phyloP scores from a whole-genome alignment of 176 grass and related monocot species.

The Cocos nucifera region DNA sequence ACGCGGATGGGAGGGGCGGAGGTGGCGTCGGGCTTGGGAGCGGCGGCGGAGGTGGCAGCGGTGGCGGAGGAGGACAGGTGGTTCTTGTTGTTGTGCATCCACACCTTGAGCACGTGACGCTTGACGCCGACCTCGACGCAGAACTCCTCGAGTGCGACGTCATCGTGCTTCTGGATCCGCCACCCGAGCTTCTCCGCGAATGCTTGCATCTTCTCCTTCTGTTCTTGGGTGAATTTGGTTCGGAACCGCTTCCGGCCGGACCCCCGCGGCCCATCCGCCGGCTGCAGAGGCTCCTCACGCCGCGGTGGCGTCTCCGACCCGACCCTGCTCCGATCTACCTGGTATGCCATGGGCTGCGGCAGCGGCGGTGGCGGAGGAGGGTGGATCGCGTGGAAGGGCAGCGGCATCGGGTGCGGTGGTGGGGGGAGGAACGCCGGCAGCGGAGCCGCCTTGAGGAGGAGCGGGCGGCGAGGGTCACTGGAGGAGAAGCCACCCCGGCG shows the following conservation, averaged over 20 bases:
- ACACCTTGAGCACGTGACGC: too few relatives aligned
- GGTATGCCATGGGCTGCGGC: background rate
- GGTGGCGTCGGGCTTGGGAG: background rate
- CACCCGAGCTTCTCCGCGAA: background rate
- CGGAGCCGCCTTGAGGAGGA: background rate
- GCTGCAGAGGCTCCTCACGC: background rate
- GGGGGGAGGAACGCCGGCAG: background rate
- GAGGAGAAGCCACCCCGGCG: background rate
- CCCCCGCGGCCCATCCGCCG: background rate
- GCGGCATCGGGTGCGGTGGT: background rate
- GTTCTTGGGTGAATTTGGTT: slow-evolving; percentile 12
- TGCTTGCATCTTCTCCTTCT: slow-evolving; percentile 19
- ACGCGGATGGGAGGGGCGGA: background rate
- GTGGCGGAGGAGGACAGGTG: background rate
- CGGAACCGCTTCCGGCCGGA: slow-evolving; percentile 1
- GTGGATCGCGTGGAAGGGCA: background rate
- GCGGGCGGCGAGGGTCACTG: background rate
- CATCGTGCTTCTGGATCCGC: background rate
- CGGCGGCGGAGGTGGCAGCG: background rate
- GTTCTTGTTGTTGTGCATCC: background rate
- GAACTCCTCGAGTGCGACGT: slow-evolving; percentile 7
- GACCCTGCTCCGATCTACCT: background rate
- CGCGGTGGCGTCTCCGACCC: slow-evolving; percentile 1
- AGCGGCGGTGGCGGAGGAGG: background rate
- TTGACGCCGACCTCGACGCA: slow-evolving; percentile 1